phyloP scores from a whole-genome alignment of 192 early-diverging fungal species.

The Tieghemiomyces parasiticus region DNA sequence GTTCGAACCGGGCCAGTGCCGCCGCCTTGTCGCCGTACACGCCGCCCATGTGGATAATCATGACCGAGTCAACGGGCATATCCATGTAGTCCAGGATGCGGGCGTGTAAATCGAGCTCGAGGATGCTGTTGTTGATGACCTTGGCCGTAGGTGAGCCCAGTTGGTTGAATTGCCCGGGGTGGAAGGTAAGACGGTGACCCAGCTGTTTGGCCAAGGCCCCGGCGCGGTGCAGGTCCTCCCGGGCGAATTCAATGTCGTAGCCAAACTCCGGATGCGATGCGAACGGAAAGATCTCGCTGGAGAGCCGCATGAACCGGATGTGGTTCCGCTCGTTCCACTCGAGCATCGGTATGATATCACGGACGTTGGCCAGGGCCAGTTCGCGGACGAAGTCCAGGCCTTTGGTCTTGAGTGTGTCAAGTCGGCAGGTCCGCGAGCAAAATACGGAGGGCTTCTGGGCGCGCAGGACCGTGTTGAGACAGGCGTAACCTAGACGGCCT shows the following conservation, averaged over 20 bases:
- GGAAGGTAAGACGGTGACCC: constrained; percentile 31
- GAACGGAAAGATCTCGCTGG: constrained; percentile 31
- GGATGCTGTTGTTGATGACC: constrained; percentile 22
- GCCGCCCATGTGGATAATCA: constrained; percentile 28
- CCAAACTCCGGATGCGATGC: constrained; percentile 26
- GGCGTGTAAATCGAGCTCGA: constrained; percentile 25
- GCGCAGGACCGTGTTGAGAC: constrained; percentile 30
- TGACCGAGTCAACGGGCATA: constrained; percentile 24
- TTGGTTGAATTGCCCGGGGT: constrained; percentile 35
- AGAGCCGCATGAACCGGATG: constrained; percentile 33
- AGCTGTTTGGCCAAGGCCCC: constrained; percentile 22
- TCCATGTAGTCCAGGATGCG: constrained; percentile 29
- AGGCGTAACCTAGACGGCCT: constrained; percentile 32
- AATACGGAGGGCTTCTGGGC: constrained; percentile 30
- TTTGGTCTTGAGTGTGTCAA: constrained; percentile 21
- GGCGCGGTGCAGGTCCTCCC: constrained; percentile 17
- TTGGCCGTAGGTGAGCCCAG: constrained; percentile 19
- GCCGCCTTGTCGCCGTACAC: constrained; percentile 13
- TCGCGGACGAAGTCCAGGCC: constrained; percentile 24
- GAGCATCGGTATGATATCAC: constrained; percentile 21
- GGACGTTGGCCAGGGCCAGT: constrained; percentile 22
- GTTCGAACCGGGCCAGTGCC: constrained; percentile 21
- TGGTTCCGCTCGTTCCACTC: constrained; percentile 27
- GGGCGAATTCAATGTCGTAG: constrained; percentile 24
- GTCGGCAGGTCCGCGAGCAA: constrained; percentile 27